These are phyloP conservation scores for Penicillium janthinellum DNA, from an alignment of 2,329 filamentous ascomycete genomes.

Conservation along the genomic window DNA sequence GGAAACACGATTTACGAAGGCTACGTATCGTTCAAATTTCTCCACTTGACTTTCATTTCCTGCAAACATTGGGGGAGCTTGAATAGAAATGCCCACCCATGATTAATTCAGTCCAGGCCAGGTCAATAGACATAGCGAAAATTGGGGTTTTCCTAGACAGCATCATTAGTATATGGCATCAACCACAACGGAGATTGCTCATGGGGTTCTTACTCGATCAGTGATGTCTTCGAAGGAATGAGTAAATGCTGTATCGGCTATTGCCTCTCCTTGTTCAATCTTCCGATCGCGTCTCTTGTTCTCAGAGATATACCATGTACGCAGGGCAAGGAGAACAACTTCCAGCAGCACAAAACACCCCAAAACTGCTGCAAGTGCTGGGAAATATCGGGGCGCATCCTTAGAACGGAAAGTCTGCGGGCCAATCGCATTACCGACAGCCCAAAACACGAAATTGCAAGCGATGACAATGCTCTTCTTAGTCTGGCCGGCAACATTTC, in stretches of 20 bases:
- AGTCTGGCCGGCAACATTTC: neutral
- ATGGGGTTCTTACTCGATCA: neutral
- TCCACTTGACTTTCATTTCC: neutral
- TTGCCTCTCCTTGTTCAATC: neutral
- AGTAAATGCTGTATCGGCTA: neutral
- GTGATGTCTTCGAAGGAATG: conserved; percentile 1
- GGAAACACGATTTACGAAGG: too few relatives aligned
- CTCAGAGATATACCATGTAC: neutral
- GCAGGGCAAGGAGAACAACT: neutral
- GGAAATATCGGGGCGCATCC: neutral
- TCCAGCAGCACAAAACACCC: neutral
- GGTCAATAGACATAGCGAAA: neutral
- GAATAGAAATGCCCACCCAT: too few relatives aligned
- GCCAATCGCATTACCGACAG: neutral
- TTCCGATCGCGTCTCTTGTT: neutral
- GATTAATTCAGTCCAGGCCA: neutral
- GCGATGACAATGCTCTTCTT: conserved; percentile 1
- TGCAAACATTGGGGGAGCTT: neutral
- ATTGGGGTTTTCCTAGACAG: neutral
- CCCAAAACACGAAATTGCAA: neutral
- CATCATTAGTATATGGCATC: neutral
- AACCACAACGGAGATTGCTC: too few relatives aligned
- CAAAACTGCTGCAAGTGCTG: neutral
- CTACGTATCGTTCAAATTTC: neutral
- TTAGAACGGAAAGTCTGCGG: conserved; percentile 1